phyloP scores from a whole-genome alignment of 2,329 filamentous ascomycete genomes.

The Aureobasidium sp. region DNA sequence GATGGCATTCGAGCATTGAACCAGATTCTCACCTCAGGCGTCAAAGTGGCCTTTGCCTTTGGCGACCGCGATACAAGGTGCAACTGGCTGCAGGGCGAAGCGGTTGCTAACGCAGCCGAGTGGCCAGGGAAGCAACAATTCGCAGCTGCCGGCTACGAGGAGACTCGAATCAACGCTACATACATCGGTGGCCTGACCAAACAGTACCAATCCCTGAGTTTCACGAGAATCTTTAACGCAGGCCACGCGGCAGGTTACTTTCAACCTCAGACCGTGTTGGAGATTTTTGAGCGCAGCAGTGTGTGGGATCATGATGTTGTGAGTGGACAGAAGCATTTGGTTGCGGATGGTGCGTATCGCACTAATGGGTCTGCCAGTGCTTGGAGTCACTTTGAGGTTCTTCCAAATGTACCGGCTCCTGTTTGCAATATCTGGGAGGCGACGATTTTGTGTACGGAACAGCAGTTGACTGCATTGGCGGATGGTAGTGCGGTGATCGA shows the following conservation, averaged over 20 bases:
- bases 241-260: conserved; percentile 40
- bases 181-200: conserved; percentile 24
- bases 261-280: conserved; percentile 45
- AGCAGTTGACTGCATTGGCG: neutral
- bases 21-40: conserved; percentile 32
- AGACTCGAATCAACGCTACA: conserved; percentile 20
- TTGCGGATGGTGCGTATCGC: neutral
- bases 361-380: neutral
- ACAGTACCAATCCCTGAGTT: conserved; percentile 26
- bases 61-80: conserved; percentile 43
- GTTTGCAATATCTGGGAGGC: neutral
- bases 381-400: neutral
- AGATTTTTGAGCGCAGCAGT: conserved; percentile 44
- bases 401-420: neutral
- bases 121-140: neutral
- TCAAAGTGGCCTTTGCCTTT: conserved; percentile 60
- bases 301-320: conserved; percentile 44
- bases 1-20: conserved; percentile 31
- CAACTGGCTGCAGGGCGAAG: neutral
- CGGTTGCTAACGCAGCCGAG: neutral
- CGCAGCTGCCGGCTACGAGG: conserved; percentile 14
- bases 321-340: conserved; percentile 38
- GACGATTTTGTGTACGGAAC: neutral
- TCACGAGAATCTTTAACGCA: conserved; percentile 27
- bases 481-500: neutral